Evolutionary conservation across 306 rosid species (phyloP).

Genomic region (Psophocarpus tetragonolobus): DNA sequence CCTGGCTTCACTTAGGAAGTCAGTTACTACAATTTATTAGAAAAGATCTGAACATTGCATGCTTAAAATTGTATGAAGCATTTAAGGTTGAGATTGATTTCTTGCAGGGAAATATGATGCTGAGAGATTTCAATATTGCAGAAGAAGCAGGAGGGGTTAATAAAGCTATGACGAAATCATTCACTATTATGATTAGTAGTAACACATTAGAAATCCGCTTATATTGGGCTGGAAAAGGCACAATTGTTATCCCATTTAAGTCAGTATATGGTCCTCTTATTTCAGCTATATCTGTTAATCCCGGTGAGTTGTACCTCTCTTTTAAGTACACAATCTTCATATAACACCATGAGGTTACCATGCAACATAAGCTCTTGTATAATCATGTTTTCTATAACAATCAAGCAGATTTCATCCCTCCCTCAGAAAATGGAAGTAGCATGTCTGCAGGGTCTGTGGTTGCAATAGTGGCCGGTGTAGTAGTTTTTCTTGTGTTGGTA

Average conservation of each 20-base stretch:
- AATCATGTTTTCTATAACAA: neutral
- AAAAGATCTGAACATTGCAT: neutral
- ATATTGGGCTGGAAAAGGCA: slow-evolving; percentile 50
- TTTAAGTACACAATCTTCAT: neutral
- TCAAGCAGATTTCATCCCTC: slow-evolving; percentile 43
- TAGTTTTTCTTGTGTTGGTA: slow-evolving; percentile 25
- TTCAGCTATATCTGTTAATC: slow-evolving; percentile 45
- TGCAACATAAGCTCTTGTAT: neutral
- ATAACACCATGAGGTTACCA: neutral
- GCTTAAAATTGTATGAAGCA: neutral
- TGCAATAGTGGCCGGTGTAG: slow-evolving; percentile 48
- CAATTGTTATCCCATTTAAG: slow-evolving; percentile 37
- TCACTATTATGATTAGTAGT: slow-evolving; percentile 16
- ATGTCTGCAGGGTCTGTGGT: slow-evolving; percentile 35
- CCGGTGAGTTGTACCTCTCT: slow-evolving; percentile 33
- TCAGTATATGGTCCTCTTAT: slow-evolving; percentile 48
- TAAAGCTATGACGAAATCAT: neutral
- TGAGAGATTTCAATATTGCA: slow-evolving; percentile 42
- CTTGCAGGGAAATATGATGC: slow-evolving; percentile 24
- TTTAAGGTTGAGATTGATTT: neutral
- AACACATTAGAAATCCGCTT: slow-evolving; percentile 33
- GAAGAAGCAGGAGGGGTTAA: slow-evolving; percentile 40
- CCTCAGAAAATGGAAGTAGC: slow-evolving; percentile 17
- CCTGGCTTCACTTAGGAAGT: neutral
- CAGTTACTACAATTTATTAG: neutral